A percentile compares a stretch with the other conserved stretches of the same genome.
These are phyloP conservation scores for Gnomoniopsis smithogilvyi DNA, from an alignment of 2,329 filamentous ascomycete species.

Conservation along the genomic window DNA sequence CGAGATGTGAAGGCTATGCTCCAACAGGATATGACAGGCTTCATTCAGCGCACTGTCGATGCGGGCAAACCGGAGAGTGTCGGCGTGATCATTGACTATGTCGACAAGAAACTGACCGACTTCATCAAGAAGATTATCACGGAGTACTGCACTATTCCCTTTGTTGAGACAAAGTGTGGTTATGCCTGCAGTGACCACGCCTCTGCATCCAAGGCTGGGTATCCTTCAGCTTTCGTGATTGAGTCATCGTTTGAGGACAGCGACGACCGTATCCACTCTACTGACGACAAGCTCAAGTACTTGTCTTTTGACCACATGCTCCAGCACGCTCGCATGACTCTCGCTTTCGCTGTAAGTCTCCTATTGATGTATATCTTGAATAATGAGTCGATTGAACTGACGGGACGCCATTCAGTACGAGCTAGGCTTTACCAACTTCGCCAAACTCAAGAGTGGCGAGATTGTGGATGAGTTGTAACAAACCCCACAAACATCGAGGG, in stretches of 20 bases:
- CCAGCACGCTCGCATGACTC: conserved; percentile 80
- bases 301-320: conserved; percentile 88
- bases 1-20: conserved; percentile 38
- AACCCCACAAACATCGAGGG: neutral
- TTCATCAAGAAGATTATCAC: conserved; percentile 37
- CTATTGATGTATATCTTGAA: neutral
- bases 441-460: conserved; percentile 10
- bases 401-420: conserved; percentile 6
- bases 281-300: conserved; percentile 67
- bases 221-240: conserved; percentile 73
- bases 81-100: conserved; percentile 38
- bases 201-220: conserved; percentile 69
- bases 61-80: conserved; percentile 27
- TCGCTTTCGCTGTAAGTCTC: conserved; percentile 59
- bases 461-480: conserved; percentile 14
- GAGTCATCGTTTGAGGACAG: conserved; percentile 67
- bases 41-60: conserved; percentile 22
- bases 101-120: conserved; percentile 31
- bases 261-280: conserved; percentile 67
- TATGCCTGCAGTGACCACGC: conserved; percentile 80
- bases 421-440: conserved; percentile 18
- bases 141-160: conserved; percentile 45
- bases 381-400: neutral
- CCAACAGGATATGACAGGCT: conserved; percentile 44
- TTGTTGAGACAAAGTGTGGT: conserved; percentile 82